A percentile compares a stretch with the other conserved stretches of the same genome.
Evolutionary conservation across 495 filamentous ascomycete species (phyloP).

Genomic region (Podospora appendiculata): DNA sequence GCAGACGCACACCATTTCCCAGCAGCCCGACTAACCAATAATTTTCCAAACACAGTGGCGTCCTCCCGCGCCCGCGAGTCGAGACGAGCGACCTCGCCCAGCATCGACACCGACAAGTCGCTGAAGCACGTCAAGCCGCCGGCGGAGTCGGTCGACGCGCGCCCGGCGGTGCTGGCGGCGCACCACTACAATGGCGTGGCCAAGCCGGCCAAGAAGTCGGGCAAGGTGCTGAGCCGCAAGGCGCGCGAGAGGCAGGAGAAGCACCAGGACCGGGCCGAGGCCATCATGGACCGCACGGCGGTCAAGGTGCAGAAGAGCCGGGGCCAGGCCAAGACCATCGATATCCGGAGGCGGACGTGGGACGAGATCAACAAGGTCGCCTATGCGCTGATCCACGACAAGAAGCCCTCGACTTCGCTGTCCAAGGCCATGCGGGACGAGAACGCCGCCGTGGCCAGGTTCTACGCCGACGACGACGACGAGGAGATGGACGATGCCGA

Average conservation of each 20-base stretch:
- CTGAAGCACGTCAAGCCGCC: constrained; percentile 54
- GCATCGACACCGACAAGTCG: constrained; percentile 70
- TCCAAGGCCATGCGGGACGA: constrained; percentile 2
- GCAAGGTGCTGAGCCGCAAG: constrained; percentile 51
- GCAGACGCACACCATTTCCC: background rate
- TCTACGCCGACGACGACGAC: constrained; percentile 18
- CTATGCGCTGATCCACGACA: constrained; percentile 5
- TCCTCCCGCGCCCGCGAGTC: constrained; percentile 63
- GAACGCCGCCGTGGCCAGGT: constrained; percentile 14
- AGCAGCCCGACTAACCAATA: too few relatives aligned
- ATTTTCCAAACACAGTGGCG: background rate
- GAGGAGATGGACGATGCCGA: constrained; percentile 17
- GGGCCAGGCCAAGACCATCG: constrained; percentile 50
- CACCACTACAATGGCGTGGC: constrained; percentile 54
- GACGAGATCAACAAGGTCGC: constrained; percentile 49
- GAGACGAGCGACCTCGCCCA: constrained; percentile 61
- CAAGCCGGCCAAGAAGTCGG: constrained; percentile 56
- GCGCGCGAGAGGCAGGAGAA: constrained; percentile 63
- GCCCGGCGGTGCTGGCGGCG: constrained; percentile 54
- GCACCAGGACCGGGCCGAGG: constrained; percentile 65
- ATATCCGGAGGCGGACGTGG: constrained; percentile 47
- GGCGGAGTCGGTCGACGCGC: constrained; percentile 34
- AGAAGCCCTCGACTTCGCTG: constrained; percentile 10
- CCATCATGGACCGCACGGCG: constrained; percentile 59
- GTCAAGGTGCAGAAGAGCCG: constrained; percentile 63